These are phyloP conservation scores for Pichia sp. DNA, from an alignment of 1,139 yeast genomes.

Conservation along the genomic window DNA sequence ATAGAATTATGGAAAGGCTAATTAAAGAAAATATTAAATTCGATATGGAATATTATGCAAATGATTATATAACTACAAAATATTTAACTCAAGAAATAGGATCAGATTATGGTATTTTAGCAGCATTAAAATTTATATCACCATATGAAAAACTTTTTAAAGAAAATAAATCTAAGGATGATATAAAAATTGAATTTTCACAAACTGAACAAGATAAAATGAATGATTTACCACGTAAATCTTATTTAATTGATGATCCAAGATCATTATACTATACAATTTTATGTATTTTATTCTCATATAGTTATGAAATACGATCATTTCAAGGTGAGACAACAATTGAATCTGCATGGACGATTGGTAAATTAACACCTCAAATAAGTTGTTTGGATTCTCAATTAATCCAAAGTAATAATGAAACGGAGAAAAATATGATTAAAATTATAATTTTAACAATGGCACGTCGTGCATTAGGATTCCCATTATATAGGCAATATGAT, in stretches of 20 bases:
- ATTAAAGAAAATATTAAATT: slow-evolving; percentile 71
- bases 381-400: slow-evolving; percentile 60
- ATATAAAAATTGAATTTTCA: slow-evolving; percentile 42
- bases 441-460: slow-evolving; percentile 55
- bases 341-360: slow-evolving; percentile 95
- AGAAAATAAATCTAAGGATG: slow-evolving; percentile 42
- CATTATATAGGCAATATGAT: slow-evolving; percentile 68
- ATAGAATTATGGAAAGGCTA: slow-evolving; percentile 58
- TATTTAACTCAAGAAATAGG: slow-evolving; percentile 46
- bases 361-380: slow-evolving; percentile 75
- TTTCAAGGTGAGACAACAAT: slow-evolving; percentile 64
- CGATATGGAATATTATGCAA: slow-evolving; percentile 83
- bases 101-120: slow-evolving; percentile 37
- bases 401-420: slow-evolving; percentile 34
- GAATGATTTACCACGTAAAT: slow-evolving; percentile 60
- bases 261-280: slow-evolving; percentile 54
- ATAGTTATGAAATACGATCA: slow-evolving; percentile 67
- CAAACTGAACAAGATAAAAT: slow-evolving; percentile 58
- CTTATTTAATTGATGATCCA: slow-evolving; percentile 49
- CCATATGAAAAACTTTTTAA: slow-evolving; percentile 41
- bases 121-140: slow-evolving; percentile 52
- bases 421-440: slow-evolving; percentile 36
- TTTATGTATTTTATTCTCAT: slow-evolving; percentile 63
- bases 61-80: slow-evolving; percentile 66
- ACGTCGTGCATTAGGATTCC: slow-evolving; percentile 71